phyloP scores from a whole-genome alignment of 1,284 basidiomycete genomes.

The Agaricales sp. region DNA sequence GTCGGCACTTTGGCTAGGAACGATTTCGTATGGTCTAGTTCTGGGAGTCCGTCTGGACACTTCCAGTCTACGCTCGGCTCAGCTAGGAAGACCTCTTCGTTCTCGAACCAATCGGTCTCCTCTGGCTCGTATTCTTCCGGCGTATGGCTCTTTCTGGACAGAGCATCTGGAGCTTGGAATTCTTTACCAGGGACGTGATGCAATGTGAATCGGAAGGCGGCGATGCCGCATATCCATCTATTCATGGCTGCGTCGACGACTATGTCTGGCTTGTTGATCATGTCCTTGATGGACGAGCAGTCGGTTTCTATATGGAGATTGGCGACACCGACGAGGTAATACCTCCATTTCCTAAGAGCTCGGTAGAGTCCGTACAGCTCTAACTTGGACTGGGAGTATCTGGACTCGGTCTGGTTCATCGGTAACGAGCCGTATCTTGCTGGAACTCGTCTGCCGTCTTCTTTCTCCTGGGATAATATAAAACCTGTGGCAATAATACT shows the following conservation, averaged over 20 bases:
- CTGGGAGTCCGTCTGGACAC: too few relatives aligned
- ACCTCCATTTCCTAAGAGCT: slow-evolving; percentile 13
- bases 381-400: slow-evolving; percentile 11
- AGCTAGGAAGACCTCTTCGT: too few relatives aligned
- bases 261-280: slow-evolving; percentile 9
- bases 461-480: neutral
- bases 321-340: slow-evolving; percentile 6
- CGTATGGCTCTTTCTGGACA: too few relatives aligned
- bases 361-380: slow-evolving; percentile 7
- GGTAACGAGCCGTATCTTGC: slow-evolving; percentile 7
- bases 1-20: too few relatives aligned
- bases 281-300: slow-evolving; percentile 3
- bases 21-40: too few relatives aligned
- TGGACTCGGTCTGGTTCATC: slow-evolving; percentile 5
- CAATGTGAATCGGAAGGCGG: slow-evolving; percentile 12
- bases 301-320: neutral
- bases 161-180: slow-evolving; percentile 7
- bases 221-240: slow-evolving; percentile 13
- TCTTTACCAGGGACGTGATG: slow-evolving; percentile 12
- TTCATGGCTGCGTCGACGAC: slow-evolving; percentile 12
- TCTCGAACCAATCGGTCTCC: too few relatives aligned
- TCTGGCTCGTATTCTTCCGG: too few relatives aligned
- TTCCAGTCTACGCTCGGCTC: too few relatives aligned
- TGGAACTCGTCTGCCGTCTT: neutral
- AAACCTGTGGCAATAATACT: neutral